phyloP scores from a whole-genome alignment of 2,329 filamentous ascomycete species.

The Neurospora sp. region DNA sequence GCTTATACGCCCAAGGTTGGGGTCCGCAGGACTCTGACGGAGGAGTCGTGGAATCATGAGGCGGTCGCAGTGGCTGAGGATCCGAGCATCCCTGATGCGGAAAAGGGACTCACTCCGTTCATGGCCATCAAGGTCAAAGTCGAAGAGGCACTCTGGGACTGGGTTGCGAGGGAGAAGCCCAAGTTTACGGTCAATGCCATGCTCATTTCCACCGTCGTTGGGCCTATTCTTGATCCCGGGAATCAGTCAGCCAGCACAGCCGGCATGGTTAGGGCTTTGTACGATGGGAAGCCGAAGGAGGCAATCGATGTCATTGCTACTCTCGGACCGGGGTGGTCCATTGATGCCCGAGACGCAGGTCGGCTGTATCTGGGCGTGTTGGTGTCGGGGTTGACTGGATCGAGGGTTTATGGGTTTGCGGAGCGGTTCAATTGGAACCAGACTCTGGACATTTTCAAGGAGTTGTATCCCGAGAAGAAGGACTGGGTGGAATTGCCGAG shows the following conservation, averaged over 20 bases:
- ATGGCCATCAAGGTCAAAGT: constrained; percentile 22
- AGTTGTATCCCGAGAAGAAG: constrained; percentile 19
- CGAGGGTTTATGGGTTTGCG: constrained; percentile 22
- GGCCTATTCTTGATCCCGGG: constrained; percentile 16
- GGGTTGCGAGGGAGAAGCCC: constrained; percentile 21
- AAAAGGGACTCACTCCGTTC: constrained; percentile 18
- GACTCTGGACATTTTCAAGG: constrained; percentile 16
- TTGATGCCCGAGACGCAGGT: constrained; percentile 20
- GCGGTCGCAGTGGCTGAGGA: constrained; percentile 13
- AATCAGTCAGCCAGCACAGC: constrained; percentile 22
- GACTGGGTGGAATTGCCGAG: constrained; percentile 15
- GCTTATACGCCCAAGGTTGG: constrained; percentile 19
- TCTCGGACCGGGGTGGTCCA: constrained; percentile 20
- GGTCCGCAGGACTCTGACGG: constrained; percentile 13
- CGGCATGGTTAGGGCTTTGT: constrained; percentile 20
- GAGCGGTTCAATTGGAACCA: constrained; percentile 20
- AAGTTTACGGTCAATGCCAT: constrained; percentile 22
- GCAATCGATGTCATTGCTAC: constrained; percentile 10
- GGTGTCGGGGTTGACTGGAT: constrained; percentile 17
- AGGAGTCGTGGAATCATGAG: constrained; percentile 22
- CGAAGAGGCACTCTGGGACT: constrained; percentile 23
- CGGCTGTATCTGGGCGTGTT: constrained; percentile 22
- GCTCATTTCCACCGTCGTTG: constrained; percentile 21
- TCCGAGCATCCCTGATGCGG: constrained; percentile 4
- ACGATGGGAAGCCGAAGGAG: constrained; percentile 10